Percentiles rank a stretch among this genome's conserved stretches.
phyloP scores from a whole-genome alignment of 2,329 filamentous ascomycete genomes.

The Myriosclerotinia duriaeana region DNA sequence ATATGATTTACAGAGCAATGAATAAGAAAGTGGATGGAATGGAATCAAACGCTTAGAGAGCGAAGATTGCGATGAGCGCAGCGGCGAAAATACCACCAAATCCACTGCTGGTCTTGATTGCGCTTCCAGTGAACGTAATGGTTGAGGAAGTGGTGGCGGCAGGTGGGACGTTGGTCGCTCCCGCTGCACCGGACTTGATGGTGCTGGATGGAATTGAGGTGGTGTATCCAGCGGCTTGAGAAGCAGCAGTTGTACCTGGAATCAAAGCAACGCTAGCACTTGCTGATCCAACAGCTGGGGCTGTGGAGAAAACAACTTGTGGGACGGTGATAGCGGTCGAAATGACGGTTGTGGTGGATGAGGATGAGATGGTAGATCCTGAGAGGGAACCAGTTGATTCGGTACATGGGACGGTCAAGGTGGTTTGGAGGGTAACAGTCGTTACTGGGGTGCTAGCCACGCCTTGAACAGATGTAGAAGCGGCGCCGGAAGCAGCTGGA shows the following conservation, averaged over 20 bases:
- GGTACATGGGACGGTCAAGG: conserved; percentile 53
- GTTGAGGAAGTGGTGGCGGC: conserved; percentile 40
- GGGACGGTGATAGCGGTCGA: conserved; percentile 53
- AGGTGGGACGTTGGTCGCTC: conserved; percentile 33
- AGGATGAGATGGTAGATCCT: conserved; percentile 50
- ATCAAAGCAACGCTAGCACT: conserved; percentile 41
- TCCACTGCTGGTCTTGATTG: conserved; percentile 30
- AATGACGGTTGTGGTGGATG: conserved; percentile 50
- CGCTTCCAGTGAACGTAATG: conserved; percentile 42
- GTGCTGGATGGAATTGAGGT: conserved; percentile 29
- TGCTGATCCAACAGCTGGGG: conserved; percentile 24
- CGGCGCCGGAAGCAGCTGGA: conserved; percentile 50
- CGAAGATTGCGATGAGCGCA: conserved; percentile 34
- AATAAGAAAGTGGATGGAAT: conserved; percentile 11
- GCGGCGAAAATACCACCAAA: conserved; percentile 35
- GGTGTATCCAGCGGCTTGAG: conserved; percentile 28
- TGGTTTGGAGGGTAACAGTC: conserved; percentile 50
- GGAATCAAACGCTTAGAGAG: conserved; percentile 30
- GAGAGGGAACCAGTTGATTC: conserved; percentile 42
- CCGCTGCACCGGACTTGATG: conserved; percentile 16
- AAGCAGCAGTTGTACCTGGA: conserved; percentile 39
- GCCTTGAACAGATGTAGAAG: conserved; percentile 24
- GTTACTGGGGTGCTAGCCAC: conserved; percentile 47
- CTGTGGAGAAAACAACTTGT: conserved; percentile 49
- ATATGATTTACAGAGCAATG: conserved; percentile 2